Evolutionary conservation across 169 alveolate genomes (phyloP).

Genomic region (Blepharisma undulans): DNA sequence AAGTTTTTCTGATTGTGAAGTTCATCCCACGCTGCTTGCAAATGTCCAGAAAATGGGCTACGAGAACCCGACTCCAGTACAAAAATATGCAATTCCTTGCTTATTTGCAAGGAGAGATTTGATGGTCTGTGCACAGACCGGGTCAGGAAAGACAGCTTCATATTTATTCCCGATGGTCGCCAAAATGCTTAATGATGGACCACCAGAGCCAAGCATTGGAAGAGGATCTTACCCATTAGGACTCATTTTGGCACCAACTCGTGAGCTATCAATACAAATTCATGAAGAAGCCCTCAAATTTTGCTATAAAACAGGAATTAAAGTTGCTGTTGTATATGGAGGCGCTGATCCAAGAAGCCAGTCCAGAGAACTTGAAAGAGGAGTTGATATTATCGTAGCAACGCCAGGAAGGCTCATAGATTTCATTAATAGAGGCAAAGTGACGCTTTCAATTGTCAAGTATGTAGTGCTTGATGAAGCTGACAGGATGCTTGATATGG

Average conservation of each 20-base stretch:
- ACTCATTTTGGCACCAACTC: conserved; percentile 95
- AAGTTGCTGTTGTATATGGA: conserved; percentile 91
- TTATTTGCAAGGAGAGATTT: conserved; percentile 92
- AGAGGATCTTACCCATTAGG: conserved; percentile 73
- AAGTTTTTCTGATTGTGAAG: conserved; percentile 11
- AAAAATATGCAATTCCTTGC: conserved; percentile 94
- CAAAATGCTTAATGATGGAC: conserved; percentile 86
- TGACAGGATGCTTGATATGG: conserved; percentile 95
- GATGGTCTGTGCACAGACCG: conserved; percentile 98
- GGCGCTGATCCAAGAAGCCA: conserved; percentile 91
- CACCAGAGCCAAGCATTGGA: conserved; percentile 84
- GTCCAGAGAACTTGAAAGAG: conserved; percentile 89
- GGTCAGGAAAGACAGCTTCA: conserved; percentile 99
- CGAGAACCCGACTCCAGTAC: conserved; percentile 93
- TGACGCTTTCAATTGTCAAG: conserved; percentile 77
- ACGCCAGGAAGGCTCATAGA: conserved; percentile 96
- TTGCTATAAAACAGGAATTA: conserved; percentile 90
- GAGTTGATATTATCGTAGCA: conserved; percentile 95
- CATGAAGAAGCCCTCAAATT: conserved; percentile 91
- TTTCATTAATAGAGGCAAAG: conserved; percentile 82
- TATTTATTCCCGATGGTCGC: conserved; percentile 92
- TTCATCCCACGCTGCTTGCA: not conserved
- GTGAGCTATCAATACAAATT: conserved; percentile 96
- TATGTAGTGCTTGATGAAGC: conserved; percentile 94
- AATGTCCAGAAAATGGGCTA: not conserved